Conservation (phyloP, 192 early-diverging fungal species). For the Entomortierella beljakovae region DNA sequence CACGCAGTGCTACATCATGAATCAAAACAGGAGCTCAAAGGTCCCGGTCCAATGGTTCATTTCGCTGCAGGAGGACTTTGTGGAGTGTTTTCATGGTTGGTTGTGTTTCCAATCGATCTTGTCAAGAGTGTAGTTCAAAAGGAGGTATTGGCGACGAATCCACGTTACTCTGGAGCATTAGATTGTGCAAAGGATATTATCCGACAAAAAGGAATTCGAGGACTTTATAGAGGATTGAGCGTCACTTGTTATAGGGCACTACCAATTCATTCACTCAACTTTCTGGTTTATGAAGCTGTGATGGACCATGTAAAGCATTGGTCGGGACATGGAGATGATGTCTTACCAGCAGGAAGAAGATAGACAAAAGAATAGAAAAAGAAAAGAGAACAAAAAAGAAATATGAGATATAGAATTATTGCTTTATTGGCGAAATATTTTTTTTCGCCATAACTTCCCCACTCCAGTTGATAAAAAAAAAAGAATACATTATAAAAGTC, state of each 20-base stretch:
- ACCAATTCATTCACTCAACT: slow-evolving; percentile 87
- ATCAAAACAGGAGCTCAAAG: slow-evolving; percentile 17
- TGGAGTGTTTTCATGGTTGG: slow-evolving; percentile 81
- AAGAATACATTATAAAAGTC: too few species aligned
- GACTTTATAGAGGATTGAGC: slow-evolving; percentile 79
- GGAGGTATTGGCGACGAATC: slow-evolving; percentile 68
- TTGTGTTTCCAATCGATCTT: slow-evolving; percentile 83
- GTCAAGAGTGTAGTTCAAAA: slow-evolving; percentile 83
- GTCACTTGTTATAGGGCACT: slow-evolving; percentile 82
- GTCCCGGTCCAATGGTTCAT: slow-evolving; percentile 73
- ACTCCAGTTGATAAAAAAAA: too few species aligned
- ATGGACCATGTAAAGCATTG: slow-evolving; percentile 47
- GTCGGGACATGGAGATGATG: slow-evolving; percentile 40
- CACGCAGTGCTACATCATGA: slow-evolving; percentile 5
- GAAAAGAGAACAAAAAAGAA: not conserved
- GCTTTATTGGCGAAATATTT: too few species aligned
- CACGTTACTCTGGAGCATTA: slow-evolving; percentile 53
- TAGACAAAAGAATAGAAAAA: not conserved
- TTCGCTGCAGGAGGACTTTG: slow-evolving; percentile 82
- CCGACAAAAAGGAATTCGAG: slow-evolving; percentile 62
- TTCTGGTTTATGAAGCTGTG: slow-evolving; percentile 77
- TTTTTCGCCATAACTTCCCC: too few species aligned
- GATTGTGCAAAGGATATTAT: slow-evolving; percentile 66
- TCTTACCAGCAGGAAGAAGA: slow-evolving; percentile 7
- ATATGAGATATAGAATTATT: not conserved